phyloP scores from a whole-genome alignment of 805 yeast genomes.

The Ogataea corticis region DNA sequence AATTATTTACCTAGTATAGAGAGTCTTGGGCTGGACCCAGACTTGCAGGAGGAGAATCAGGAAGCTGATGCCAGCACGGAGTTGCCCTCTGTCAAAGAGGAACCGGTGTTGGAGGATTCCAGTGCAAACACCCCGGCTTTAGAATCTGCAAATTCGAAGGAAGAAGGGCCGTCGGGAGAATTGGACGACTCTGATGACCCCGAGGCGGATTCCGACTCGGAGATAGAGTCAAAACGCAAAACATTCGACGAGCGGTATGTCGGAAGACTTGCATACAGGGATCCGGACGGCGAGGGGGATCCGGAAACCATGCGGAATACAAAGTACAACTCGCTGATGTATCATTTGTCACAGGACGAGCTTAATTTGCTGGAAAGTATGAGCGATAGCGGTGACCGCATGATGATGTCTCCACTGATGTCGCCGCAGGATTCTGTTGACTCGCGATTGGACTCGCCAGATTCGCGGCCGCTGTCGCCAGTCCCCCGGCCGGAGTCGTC shows the following conservation, averaged over 20 bases:
- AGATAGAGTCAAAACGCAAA: conserved; percentile 2
- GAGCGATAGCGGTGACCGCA: conserved; percentile 14
- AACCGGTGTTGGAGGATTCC: neutral
- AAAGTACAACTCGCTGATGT: conserved; percentile 30
- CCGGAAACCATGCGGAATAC: conserved; percentile 33
- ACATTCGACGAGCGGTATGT: conserved; percentile 14
- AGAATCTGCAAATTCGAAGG: too few species aligned
- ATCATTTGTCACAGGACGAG: conserved; percentile 25
- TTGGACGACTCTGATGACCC: neutral
- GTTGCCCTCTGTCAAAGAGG: neutral
- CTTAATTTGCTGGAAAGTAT: conserved; percentile 12
- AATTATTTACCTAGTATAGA: conserved; percentile 15
- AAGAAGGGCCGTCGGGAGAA: too few species aligned
- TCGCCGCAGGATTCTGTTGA: conserved; percentile 7
- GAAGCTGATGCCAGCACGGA: neutral
- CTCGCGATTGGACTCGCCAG: neutral
- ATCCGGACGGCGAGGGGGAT: conserved; percentile 25
- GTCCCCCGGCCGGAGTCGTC: conserved; percentile 5
- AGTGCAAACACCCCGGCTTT: neutral
- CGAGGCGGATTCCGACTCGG: neutral
- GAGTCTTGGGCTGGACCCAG: conserved; percentile 10
- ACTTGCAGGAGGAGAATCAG: neutral
- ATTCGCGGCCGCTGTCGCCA: conserved; percentile 1
- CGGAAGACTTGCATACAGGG: conserved; percentile 14
- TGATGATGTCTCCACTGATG: conserved; percentile 21